phyloP scores from a whole-genome alignment of 495 filamentous ascomycete genomes.

The Neurospora sp. region DNA sequence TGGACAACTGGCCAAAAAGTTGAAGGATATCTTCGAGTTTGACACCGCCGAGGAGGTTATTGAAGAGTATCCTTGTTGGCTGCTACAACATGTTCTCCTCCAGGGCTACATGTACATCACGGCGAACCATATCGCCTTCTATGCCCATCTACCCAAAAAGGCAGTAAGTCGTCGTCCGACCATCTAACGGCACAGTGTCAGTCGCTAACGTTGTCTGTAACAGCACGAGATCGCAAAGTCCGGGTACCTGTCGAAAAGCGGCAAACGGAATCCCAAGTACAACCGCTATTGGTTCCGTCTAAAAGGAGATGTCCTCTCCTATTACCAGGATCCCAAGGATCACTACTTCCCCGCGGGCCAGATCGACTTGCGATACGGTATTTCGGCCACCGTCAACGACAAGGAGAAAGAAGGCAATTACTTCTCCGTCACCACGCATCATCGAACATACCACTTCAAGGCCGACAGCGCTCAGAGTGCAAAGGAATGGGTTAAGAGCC shows the following conservation, averaged over 20 bases:
- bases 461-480: slow-evolving; percentile 84
- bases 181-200: neutral
- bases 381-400: slow-evolving; percentile 64
- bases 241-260: slow-evolving; percentile 81
- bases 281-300: slow-evolving; percentile 95
- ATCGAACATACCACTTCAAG: slow-evolving; percentile 76
- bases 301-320: slow-evolving; percentile 91
- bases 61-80: slow-evolving; percentile 88
- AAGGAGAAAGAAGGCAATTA: slow-evolving; percentile 66
- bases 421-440: slow-evolving; percentile 74
- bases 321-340: slow-evolving; percentile 74
- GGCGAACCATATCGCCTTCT: slow-evolving; percentile 87
- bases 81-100: slow-evolving; percentile 83
- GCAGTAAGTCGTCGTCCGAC: slow-evolving; percentile 40
- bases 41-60: slow-evolving; percentile 76
- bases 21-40: slow-evolving; percentile 88
- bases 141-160: slow-evolving; percentile 91
- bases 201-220: slow-evolving; percentile 20
- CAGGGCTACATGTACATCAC: slow-evolving; percentile 98
- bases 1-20: slow-evolving; percentile 48
- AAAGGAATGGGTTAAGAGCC: slow-evolving; percentile 92
- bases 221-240: slow-evolving; percentile 74
- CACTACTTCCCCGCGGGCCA: slow-evolving; percentile 88
- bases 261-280: slow-evolving; percentile 79
- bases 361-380: slow-evolving; percentile 86